Conservation (phyloP, 371 early-diverging fungal genomes). For the Mortierella sp. region DNA sequence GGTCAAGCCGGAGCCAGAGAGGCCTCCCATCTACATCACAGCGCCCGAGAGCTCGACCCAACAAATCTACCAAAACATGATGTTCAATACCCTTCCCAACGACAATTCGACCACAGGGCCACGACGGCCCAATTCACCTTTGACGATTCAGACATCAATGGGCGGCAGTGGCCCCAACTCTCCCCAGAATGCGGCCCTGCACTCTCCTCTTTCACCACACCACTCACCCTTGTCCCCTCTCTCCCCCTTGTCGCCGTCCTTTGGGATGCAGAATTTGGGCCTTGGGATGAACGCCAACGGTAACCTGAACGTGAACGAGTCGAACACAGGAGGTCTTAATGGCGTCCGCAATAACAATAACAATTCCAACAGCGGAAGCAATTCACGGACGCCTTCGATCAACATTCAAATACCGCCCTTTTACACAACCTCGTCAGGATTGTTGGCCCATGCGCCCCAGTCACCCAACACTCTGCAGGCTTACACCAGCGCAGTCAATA, state of each 20-base stretch:
- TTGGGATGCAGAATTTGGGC: slow-evolving; percentile 51
- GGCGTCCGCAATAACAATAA: slow-evolving; percentile 17
- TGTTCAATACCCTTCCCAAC: slow-evolving; percentile 46
- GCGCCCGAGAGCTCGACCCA: slow-evolving; percentile 62
- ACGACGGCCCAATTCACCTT: slow-evolving; percentile 44
- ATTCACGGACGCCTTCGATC: slow-evolving; percentile 38
- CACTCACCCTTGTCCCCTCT: slow-evolving; percentile 51
- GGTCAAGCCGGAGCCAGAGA: slow-evolving; percentile 61
- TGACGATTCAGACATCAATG: slow-evolving; percentile 53
- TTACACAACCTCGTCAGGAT: slow-evolving; percentile 36
- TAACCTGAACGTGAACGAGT: slow-evolving; percentile 27
- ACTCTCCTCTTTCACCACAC: slow-evolving; percentile 44
- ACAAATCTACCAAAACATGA: slow-evolving; percentile 53
- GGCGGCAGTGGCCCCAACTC: slow-evolving; percentile 41
- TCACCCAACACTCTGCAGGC: slow-evolving; percentile 58
- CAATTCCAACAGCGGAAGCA: slow-evolving; percentile 13
- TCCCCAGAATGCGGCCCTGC: slow-evolving; percentile 45
- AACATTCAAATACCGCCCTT: slow-evolving; percentile 47
- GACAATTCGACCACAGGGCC: slow-evolving; percentile 29
- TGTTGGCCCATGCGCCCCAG: slow-evolving; percentile 55
- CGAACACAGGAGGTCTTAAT: slow-evolving; percentile 1
- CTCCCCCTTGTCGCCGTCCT: slow-evolving; percentile 52
- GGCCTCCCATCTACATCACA: slow-evolving; percentile 72
- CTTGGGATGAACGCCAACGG: slow-evolving; percentile 40
- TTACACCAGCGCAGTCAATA: slow-evolving; percentile 60